A percentile compares a stretch with the other conserved stretches of the same genome.
phyloP scores from a whole-genome alignment of 352 stramenopile species.

The Globisporangium recalcitrans region DNA sequence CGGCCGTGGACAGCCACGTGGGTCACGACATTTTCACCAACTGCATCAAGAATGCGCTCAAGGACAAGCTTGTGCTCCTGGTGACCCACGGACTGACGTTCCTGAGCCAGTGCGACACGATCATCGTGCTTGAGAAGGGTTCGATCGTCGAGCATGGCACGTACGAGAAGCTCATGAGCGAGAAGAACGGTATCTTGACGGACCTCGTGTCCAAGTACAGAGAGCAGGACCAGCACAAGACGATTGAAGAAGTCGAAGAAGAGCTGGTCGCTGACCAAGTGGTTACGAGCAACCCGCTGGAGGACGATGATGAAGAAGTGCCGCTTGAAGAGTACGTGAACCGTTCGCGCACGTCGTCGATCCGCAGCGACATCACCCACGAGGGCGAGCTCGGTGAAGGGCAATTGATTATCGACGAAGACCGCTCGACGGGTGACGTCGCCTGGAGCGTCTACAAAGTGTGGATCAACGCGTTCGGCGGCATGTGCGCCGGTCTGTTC shows the following conservation, averaged over 20 bases:
- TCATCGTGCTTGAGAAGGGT: conserved; percentile 66
- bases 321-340: conserved; percentile 36
- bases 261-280: conserved; percentile 18
- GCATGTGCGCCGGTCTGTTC: conserved; percentile 34
- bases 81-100: conserved; percentile 90
- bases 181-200: conserved; percentile 56
- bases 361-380: conserved; percentile 48
- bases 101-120: conserved; percentile 49
- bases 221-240: conserved; percentile 37
- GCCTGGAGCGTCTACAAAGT: conserved; percentile 57
- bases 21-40: conserved; percentile 92
- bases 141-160: conserved; percentile 68
- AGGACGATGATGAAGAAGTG: conserved; percentile 24
- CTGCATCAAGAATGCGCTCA: conserved; percentile 85
- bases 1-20: conserved; percentile 96
- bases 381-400: conserved; percentile 29
- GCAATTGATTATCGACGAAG: conserved; percentile 63
- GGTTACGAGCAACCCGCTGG: conserved; percentile 3
- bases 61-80: conserved; percentile 89
- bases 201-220: conserved; percentile 58
- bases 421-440: conserved; percentile 57
- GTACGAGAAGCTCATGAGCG: conserved; percentile 69
- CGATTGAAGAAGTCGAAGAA: conserved; percentile 37
- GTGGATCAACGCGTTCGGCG: conserved; percentile 67
- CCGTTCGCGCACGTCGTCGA: conserved; percentile 46